Conservation (phyloP, 352 stramenopile genomes). For the Pythium biforme region DNA sequence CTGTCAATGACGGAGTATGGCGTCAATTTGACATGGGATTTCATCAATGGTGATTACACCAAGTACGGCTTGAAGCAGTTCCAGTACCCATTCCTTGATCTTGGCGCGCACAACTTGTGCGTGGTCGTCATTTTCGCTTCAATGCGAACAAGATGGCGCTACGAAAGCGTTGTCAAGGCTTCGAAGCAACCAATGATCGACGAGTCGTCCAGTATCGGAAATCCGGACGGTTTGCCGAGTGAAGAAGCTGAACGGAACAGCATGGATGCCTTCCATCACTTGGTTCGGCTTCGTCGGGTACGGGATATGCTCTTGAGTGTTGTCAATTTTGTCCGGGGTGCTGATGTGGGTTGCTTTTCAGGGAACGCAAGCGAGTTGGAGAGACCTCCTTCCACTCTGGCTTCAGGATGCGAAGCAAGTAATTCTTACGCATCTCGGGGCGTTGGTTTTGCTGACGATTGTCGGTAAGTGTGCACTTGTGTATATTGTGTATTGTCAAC, state of each 20-base stretch:
- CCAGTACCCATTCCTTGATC: constrained; percentile 72
- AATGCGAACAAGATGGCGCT: constrained; percentile 74
- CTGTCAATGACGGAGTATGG: constrained; percentile 62
- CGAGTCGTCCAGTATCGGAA: background rate
- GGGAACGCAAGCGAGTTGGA: constrained; percentile 55
- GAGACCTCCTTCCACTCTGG: constrained; percentile 56
- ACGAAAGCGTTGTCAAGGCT: constrained; percentile 57
- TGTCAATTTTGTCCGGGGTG: too few species aligned
- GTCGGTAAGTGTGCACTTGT: constrained; percentile 39
- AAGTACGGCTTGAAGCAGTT: constrained; percentile 65
- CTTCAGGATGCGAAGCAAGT: constrained; percentile 69
- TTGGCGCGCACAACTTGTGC: constrained; percentile 72
- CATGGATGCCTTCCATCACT: constrained; percentile 20
- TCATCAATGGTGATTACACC: constrained; percentile 48
- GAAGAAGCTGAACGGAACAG: constrained; percentile 22
- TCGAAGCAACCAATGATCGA: constrained; percentile 13
- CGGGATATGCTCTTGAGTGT: background rate
- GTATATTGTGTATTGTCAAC: background rate
- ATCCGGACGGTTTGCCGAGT: background rate
- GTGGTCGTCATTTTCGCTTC: constrained; percentile 78
- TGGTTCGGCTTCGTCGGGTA: constrained; percentile 22
- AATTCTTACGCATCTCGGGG: constrained; percentile 74
- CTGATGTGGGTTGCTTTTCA: constrained; percentile 18
- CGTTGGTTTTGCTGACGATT: constrained; percentile 79
- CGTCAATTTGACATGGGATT: constrained; percentile 61